Evolutionary conservation across 139 green algal genomes (phyloP).

Genomic region (Trebouxia sp.): DNA sequence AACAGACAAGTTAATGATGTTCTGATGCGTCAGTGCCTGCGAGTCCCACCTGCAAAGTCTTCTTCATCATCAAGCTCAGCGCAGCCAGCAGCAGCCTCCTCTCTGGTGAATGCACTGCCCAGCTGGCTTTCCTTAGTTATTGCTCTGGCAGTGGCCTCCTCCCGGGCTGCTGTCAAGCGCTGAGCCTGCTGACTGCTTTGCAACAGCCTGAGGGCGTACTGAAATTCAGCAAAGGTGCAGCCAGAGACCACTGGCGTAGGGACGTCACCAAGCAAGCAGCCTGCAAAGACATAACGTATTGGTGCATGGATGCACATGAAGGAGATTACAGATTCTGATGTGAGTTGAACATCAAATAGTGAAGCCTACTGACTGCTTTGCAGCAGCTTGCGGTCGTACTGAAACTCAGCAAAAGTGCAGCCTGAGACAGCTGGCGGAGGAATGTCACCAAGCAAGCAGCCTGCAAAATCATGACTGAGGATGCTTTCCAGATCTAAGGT

Average conservation of each 20-base stretch:
- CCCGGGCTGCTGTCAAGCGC: background rate
- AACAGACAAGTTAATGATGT: too few species aligned
- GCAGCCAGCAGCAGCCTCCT: constrained; percentile 28
- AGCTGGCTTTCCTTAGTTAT: background rate
- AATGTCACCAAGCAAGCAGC: background rate
- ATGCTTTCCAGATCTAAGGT: too few species aligned
- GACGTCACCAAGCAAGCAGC: background rate
- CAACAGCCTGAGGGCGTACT: constrained; percentile 5
- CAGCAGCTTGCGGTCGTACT: background rate
- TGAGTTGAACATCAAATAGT: too few species aligned
- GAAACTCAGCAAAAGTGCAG: constrained; percentile 8
- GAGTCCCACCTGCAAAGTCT: background rate
- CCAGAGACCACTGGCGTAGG: background rate
- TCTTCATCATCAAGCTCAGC: constrained; percentile 30
- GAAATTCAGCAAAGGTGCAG: constrained; percentile 8
- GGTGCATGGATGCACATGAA: too few species aligned
- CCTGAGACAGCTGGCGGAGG: background rate
- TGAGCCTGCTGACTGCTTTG: background rate
- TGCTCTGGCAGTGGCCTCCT: background rate
- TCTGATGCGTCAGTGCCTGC: too few species aligned
- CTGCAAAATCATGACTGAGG: constrained; percentile 15
- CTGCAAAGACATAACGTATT: constrained; percentile 8
- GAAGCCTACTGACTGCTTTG: background rate
- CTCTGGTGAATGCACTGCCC: constrained; percentile 28
- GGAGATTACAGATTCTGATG: too few species aligned